phyloP scores from a whole-genome alignment of 805 yeast species.

The Starmerella ratchasimensis region DNA sequence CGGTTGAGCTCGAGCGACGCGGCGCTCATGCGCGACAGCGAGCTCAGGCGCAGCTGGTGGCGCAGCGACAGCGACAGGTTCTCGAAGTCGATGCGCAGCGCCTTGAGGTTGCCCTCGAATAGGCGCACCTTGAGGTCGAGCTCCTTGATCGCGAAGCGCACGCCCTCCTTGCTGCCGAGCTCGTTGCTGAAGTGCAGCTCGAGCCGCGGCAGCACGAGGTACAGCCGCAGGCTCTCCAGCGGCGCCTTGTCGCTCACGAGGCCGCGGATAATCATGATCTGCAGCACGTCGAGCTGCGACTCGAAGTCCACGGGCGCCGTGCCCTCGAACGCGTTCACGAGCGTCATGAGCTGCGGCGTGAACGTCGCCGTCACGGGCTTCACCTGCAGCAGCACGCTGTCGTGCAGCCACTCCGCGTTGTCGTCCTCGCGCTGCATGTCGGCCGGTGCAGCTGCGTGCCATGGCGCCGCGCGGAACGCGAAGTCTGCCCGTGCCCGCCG shows the following conservation, averaged over 20 bases:
- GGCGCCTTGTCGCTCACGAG: constrained; percentile 24
- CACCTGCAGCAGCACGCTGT: constrained; percentile 41
- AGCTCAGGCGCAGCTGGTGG: constrained; percentile 3
- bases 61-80: constrained; percentile 19
- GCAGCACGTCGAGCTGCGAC: constrained; percentile 49
- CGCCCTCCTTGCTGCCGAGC: constrained; percentile 13
- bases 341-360: constrained; percentile 34
- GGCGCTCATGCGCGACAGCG: constrained; percentile 17
- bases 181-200: constrained; percentile 29
- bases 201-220: constrained; percentile 35
- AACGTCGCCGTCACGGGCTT: constrained; percentile 37
- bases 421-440: constrained; percentile 26
- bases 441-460: constrained; percentile 18
- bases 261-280: constrained; percentile 40
- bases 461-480: constrained; percentile 8
- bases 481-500: constrained; percentile 2
- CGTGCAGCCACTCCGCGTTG: constrained; percentile 28
- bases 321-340: constrained; percentile 30
- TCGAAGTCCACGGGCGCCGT: constrained; percentile 32
- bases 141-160: constrained; percentile 11
- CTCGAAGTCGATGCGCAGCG: constrained; percentile 14
- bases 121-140: constrained; percentile 7
- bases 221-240: constrained; percentile 1
- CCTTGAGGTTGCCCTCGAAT: not conserved
- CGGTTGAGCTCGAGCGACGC: constrained; percentile 22